A percentile compares a stretch with the other conserved stretches of the same genome.
Conservation (phyloP, 2,329 filamentous ascomycete species). For the Clathrospora elynae region DNA sequence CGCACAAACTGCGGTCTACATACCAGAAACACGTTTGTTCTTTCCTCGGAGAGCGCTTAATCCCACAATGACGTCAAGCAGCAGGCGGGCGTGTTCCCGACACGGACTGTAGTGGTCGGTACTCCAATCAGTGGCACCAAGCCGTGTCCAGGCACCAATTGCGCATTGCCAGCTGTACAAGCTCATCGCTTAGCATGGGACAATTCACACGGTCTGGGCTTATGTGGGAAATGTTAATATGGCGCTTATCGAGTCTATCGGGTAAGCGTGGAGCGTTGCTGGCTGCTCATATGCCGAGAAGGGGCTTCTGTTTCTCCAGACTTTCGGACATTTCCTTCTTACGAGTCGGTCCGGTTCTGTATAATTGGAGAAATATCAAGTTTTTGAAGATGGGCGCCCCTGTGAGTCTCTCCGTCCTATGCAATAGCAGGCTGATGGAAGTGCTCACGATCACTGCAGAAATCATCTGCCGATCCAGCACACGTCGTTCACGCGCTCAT, state of each 20-base stretch:
- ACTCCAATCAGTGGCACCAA: constrained; percentile 26
- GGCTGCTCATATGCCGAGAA: constrained; percentile 20
- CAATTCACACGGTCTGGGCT: constrained; percentile 20
- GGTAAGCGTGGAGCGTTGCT: constrained; percentile 27
- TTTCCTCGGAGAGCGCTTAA: constrained; percentile 11
- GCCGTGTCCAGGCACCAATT: constrained; percentile 35
- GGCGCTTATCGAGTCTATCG: constrained; percentile 19
- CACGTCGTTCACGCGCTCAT: constrained; percentile 42
- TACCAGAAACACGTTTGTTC: constrained; percentile 13
- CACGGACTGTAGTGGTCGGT: constrained; percentile 34
- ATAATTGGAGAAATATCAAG: constrained; percentile 13
- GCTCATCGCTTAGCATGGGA: constrained; percentile 40
- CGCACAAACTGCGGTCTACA: constrained; percentile 14
- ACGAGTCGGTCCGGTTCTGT: constrained; percentile 19
- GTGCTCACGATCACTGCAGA: constrained; percentile 27
- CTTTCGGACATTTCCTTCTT: constrained; percentile 21
- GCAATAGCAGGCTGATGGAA: background rate
- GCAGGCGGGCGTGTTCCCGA: constrained; percentile 28
- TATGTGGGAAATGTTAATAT: constrained; percentile 13
- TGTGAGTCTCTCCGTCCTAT: constrained; percentile 25
- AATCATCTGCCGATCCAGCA: constrained; percentile 29
- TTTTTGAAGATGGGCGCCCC: constrained; percentile 30
- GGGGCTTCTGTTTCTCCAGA: constrained; percentile 23
- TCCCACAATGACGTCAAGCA: constrained; percentile 32
- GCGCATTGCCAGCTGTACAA: constrained; percentile 45